A percentile compares a stretch with the other conserved stretches of the same genome.
phyloP scores from a whole-genome alignment of 2,329 filamentous ascomycete genomes.

The Botryotinia calthae region DNA sequence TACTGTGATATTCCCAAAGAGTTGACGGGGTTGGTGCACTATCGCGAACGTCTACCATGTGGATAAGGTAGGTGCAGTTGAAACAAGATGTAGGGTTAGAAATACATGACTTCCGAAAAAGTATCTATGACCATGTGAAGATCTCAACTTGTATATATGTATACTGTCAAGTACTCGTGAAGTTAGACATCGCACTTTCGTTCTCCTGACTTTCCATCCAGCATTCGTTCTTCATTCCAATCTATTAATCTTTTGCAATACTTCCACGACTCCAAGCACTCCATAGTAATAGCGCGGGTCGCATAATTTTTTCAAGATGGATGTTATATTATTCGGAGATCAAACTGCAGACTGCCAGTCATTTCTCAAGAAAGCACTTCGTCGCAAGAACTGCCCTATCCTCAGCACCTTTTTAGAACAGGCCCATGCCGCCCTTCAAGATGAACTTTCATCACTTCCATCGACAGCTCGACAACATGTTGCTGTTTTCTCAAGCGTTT shows the following conservation, averaged over 20 bases:
- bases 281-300: constrained; percentile 17
- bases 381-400: constrained; percentile 28
- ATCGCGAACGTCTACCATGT: constrained; percentile 10
- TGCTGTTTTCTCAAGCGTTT: constrained; percentile 60
- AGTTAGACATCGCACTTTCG: neutral
- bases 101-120: neutral
- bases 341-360: constrained; percentile 28
- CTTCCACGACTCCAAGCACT: constrained; percentile 1
- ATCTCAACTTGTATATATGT: constrained; percentile 12
- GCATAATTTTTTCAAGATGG: constrained; percentile 26
- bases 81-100: constrained; percentile 1
- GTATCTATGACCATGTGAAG: constrained; percentile 14
- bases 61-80: constrained; percentile 2
- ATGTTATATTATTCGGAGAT: constrained; percentile 30
- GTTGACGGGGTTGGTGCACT: neutral
- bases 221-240: neutral
- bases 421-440: constrained; percentile 54
- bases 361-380: constrained; percentile 26
- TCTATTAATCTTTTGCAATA: neutral
- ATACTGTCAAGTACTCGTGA: neutral
- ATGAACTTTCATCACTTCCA: constrained; percentile 57
- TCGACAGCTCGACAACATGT: constrained; percentile 55
- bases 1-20: neutral
- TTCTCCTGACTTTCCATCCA: neutral
- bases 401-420: constrained; percentile 53